Evolutionary conservation across 176 grass and related monocot species (phyloP), one percentile per base, ranked within the genome.

Genomic region (Oryza coarctata): DNA sequence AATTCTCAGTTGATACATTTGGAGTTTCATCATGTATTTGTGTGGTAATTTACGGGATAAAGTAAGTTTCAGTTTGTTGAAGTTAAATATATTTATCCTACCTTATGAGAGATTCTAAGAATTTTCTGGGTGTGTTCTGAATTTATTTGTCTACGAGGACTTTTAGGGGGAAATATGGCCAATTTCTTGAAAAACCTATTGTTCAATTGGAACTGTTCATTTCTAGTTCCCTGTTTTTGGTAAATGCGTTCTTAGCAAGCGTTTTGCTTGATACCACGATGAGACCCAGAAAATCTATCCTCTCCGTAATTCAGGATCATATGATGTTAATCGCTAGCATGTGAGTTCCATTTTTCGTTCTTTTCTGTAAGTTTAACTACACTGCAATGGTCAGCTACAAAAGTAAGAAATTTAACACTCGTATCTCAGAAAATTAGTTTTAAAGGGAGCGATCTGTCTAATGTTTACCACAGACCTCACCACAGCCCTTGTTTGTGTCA

Each of bases 401-500:
- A 30, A 55, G 11, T 15, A 65, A 35, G 31, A 32, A 71, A 52
- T 44, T 82, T 57, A 33, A 7, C 27, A 65, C 9, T 72, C 25
- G 66, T 57, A 7, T 63, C 32, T 73, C 73, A 32, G 57, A 17
- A 52, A 7, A 33, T 33, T 78, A 73, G 26, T 83, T 83, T 83
- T 67, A 50, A 66, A 55, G 58, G 44, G 38, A 74, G 63, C 27
- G 33, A 25, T 70, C 18, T 45, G 12, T 61, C 17, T 55, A 67
- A 4, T 33, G 32, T 33, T 33, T 33, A 33, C 32, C 32, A 33
- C 32, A 33, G 31, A 62, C 20, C 41, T 29, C 18, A 3, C 26
- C 45, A 27, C 40, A 60, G 22, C 18, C 63, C 43, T 68, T 78
- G 9, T 22, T 33, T 55, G 5, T 77, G 33, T 62, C 4, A 0